phyloP scores from a whole-genome alignment of 78 protist genomes.

The Dictyostelium capitatum region DNA sequence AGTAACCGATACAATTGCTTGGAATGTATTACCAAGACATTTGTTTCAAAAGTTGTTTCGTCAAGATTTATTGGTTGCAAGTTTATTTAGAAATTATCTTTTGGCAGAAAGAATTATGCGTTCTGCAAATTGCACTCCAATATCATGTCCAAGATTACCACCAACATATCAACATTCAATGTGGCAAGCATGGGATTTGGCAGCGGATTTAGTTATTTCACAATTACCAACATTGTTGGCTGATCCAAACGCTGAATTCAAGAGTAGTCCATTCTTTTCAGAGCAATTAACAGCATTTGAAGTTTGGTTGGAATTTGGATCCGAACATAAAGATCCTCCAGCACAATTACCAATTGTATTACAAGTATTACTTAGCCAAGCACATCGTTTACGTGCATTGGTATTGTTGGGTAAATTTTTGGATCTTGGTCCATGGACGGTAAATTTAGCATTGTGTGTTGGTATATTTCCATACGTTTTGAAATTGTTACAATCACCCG shows the following conservation, averaged over 20 bases:
- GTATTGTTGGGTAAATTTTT: slow-evolving; percentile 94
- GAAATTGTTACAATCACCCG: slow-evolving; percentile 92
- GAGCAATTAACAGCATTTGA: slow-evolving; percentile 97
- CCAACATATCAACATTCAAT: slow-evolving; percentile 85
- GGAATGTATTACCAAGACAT: slow-evolving; percentile 93
- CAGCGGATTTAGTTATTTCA: slow-evolving; percentile 91
- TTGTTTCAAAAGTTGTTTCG: slow-evolving; percentile 96
- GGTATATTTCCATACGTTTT: slow-evolving; percentile 98
- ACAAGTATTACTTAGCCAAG: slow-evolving; percentile 95
- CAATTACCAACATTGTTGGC: slow-evolving; percentile 87
- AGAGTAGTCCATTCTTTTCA: slow-evolving; percentile 90
- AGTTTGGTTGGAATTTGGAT: slow-evolving; percentile 96
- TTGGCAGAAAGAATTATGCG: slow-evolving; percentile 98
- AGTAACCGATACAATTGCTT: slow-evolving; percentile 99
- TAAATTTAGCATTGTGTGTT: slow-evolving; percentile 91
- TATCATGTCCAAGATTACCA: slow-evolving; percentile 96
- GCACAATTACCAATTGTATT: slow-evolving; percentile 98
- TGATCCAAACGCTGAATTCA: slow-evolving; percentile 76
- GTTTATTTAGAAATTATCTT: slow-evolving; percentile 97
- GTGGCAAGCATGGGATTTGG: slow-evolving; percentile 97
- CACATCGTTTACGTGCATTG: slow-evolving; percentile 95
- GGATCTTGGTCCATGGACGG: slow-evolving; percentile 98
- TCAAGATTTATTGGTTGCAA: slow-evolving; percentile 96
- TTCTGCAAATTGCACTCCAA: slow-evolving; percentile 92
- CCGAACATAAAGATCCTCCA: slow-evolving; percentile 85